A percentile compares a stretch with the other conserved stretches of the same genome.
These are phyloP conservation scores for Thraustochytrium striatum DNA, from an alignment of 352 stramenopile genomes.

Conservation along the genomic window DNA sequence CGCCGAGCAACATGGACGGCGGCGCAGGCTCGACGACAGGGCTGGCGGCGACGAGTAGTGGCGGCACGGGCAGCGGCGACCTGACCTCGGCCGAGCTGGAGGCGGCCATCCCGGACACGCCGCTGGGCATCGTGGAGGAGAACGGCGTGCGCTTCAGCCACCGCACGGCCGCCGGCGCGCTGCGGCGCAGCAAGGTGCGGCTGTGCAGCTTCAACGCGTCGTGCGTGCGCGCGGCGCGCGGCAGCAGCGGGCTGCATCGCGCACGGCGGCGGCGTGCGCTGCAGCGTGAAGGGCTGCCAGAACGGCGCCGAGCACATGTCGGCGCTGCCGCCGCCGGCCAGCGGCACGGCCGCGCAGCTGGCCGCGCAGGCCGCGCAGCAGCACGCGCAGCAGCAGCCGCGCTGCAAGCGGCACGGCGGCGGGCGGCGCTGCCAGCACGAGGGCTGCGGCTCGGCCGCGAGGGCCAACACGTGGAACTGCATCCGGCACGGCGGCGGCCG, in stretches of 20 bases:
- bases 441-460: constrained; percentile 63
- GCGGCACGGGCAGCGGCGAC: too few relatives aligned
- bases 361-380: constrained; percentile 74
- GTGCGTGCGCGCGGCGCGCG: constrained; percentile 76
- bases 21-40: too few relatives aligned
- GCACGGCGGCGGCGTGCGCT: constrained; percentile 35
- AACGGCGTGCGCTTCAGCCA: too few relatives aligned
- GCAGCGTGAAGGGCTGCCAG: constrained; percentile 19
- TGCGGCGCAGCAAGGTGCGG: too few relatives aligned
- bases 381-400: constrained; percentile 63
- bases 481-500: constrained; percentile 77
- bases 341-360: constrained; percentile 62
- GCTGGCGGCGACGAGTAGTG: too few relatives aligned
- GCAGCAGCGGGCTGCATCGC: constrained; percentile 59
- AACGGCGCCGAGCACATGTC: constrained; percentile 54
- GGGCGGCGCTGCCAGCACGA: constrained; percentile 63
- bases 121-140: too few relatives aligned
- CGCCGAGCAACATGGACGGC: too few relatives aligned
- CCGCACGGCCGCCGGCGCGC: too few relatives aligned
- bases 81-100: too few relatives aligned
- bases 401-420: constrained; percentile 76
- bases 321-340: constrained; percentile 52
- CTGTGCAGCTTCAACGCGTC: too few relatives aligned
- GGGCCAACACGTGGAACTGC: constrained; percentile 58
- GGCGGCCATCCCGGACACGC: too few relatives aligned